Evolutionary conservation across 495 filamentous ascomycete genomes (phyloP).

Genomic region (Clohesyomyces aquaticus): DNA sequence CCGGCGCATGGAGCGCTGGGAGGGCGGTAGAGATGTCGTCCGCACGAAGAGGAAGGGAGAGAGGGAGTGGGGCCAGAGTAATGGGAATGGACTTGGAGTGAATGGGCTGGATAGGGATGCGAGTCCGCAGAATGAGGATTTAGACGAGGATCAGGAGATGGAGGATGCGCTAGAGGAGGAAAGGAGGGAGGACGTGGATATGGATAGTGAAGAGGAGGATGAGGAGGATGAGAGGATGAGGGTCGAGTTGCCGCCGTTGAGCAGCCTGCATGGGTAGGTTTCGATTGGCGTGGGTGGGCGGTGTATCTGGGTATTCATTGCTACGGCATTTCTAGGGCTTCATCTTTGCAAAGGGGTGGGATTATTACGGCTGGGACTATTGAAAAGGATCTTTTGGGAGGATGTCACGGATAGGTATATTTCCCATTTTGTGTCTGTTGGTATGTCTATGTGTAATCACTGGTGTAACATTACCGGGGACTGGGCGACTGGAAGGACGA

Average conservation of each 20-base stretch:
- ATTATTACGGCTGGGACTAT: no score
- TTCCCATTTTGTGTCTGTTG: no score
- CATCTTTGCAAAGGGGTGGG: no score
- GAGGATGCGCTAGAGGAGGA: constrained; percentile 36
- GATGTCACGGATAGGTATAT: no score
- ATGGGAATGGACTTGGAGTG: constrained; percentile 11
- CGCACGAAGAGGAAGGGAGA: constrained; percentile 21
- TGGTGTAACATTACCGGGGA: no score
- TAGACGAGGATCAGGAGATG: constrained; percentile 18
- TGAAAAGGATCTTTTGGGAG: no score
- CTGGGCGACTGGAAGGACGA: no score
- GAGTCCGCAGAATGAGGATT: constrained; percentile 12
- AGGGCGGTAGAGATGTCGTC: constrained; percentile 23
- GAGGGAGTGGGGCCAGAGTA: no score
- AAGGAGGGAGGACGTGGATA: constrained; percentile 33
- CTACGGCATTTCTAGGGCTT: no score
- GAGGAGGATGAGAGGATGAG: constrained; percentile 3
- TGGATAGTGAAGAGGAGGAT: constrained; percentile 40
- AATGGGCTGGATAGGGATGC: constrained; percentile 23
- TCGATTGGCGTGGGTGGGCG: no score
- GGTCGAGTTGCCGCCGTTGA: constrained; percentile 18
- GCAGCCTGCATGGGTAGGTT: constrained; percentile 12
- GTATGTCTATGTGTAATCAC: no score
- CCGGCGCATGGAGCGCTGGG: constrained; percentile 46
- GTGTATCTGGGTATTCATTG: no score